Percentiles rank a stretch among this genome's conserved stretches.
Evolutionary conservation across 352 stramenopile genomes (phyloP).

Genomic region (Pythium aquatile): DNA sequence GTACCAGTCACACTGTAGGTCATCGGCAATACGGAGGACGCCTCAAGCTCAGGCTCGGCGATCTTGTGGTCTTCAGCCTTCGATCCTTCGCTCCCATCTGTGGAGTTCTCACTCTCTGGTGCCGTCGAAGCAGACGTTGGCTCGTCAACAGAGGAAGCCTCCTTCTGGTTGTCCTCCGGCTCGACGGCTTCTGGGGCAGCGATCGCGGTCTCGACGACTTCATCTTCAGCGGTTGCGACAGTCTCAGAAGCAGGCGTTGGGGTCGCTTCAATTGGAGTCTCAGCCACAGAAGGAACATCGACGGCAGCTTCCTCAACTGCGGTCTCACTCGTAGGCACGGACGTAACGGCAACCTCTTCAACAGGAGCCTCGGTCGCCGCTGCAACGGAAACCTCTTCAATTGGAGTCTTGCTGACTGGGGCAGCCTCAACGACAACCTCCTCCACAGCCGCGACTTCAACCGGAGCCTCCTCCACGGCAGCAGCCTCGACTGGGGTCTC

Average conservation of each 20-base stretch:
- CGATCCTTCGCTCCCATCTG: conserved; percentile 8
- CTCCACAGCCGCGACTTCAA: background rate
- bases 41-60: conserved; percentile 19
- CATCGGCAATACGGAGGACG: background rate
- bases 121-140: background rate
- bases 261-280: background rate
- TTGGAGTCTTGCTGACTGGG: background rate
- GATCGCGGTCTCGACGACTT: conserved; percentile 4
- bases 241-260: background rate
- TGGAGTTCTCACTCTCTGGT: background rate
- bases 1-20: conserved; percentile 46
- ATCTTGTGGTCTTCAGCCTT: conserved; percentile 13
- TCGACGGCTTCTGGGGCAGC: conserved; percentile 1
- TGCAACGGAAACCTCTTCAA: background rate
- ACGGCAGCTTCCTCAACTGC: background rate
- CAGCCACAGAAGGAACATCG: background rate
- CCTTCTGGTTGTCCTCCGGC: background rate
- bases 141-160: background rate
- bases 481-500: background rate
- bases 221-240: background rate
- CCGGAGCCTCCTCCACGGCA: background rate
- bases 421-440: background rate
- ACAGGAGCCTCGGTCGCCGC: background rate
- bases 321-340: background rate
- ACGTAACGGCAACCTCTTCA: background rate